Evolutionary conservation across 257 asterid genomes (phyloP).

Genomic region (Mitragyna speciosa): DNA sequence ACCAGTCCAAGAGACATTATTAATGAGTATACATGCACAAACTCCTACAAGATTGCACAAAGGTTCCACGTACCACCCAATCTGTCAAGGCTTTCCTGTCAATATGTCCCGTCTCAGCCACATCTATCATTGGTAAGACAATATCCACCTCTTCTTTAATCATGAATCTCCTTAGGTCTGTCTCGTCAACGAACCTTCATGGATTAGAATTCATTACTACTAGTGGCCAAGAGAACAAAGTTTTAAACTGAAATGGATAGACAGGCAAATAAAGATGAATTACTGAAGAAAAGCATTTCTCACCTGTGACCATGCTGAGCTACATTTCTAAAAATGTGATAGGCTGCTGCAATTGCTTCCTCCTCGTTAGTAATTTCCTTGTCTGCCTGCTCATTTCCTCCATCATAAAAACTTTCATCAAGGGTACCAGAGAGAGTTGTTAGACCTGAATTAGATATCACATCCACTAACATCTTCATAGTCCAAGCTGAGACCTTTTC

Average conservation of each 20-base stretch:
- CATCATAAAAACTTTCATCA: conserved; percentile 45
- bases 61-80: conserved; percentile 62
- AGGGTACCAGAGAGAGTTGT: conserved; percentile 62
- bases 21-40: background rate
- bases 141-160: conserved; percentile 79
- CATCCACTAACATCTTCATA: conserved; percentile 78
- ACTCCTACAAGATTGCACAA: background rate
- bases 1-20: background rate
- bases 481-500: conserved; percentile 93
- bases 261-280: background rate
- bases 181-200: conserved; percentile 64
- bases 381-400: conserved; percentile 52
- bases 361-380: conserved; percentile 75
- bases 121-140: conserved; percentile 69
- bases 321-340: conserved; percentile 70
- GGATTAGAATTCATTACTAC: background rate
- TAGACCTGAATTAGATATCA: conserved; percentile 67
- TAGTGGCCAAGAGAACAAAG: background rate
- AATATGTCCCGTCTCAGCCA: conserved; percentile 61
- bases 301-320: conserved; percentile 77
- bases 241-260: conserved; percentile 7
- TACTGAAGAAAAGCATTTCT: conserved; percentile 21
- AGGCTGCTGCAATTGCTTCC: conserved; percentile 86
- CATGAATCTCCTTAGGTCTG: conserved; percentile 75
- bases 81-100: conserved; percentile 61